Evolutionary conservation across 129 eudicot genomes (phyloP), one percentile per base, ranked within the genome.

Genomic region (Lonicera japonica): DNA sequence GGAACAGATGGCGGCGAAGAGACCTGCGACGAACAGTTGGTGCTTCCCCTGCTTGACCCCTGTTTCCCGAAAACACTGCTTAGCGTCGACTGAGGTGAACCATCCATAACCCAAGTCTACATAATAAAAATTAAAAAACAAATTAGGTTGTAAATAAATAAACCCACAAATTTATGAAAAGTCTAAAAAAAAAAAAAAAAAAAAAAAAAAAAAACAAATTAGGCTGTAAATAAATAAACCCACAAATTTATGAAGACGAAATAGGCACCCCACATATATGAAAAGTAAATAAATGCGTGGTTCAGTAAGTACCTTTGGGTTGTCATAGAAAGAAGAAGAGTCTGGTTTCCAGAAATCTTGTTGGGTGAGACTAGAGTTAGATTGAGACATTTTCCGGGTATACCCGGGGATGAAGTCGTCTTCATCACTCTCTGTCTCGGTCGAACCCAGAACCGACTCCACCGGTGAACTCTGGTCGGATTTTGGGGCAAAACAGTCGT

Each of bases 81-180:
- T 0, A 91, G 74, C 3, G 95, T 87, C 25, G 97, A 91, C 41
- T 91, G 94, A 0, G 97, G 95, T 39, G 97, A 91, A 53, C 84
- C 80, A 1, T 90, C 75, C 70, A 87, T 45, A 39, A 47, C 74
- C 73, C 67, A 70, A 1, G 75, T 43, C 89, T 86, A 43, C 36
- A 29, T 1, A 6, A 29, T 11, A 43, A 0, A 43, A 14, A 8
- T 43, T 2, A 43, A 8, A 43, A 43, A 4, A 1, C 13, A 59
- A 0, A 53, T 29, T 29, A 29, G 36, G 36, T 6, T n/a, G 36
- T 29, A 6, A 29, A 29, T n/a, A n/a, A n/a, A n/a, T 29, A 29
- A 29, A 29, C 36, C 36, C 6, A 2, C 36, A n/a, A n/a, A n/a
- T n/a, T n/a, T n/a, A n/a, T n/a, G n/a, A n/a, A n/a, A n/a, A n/a